Conservation (phyloP, 805 yeast species). For the Candida maris region DNA sequence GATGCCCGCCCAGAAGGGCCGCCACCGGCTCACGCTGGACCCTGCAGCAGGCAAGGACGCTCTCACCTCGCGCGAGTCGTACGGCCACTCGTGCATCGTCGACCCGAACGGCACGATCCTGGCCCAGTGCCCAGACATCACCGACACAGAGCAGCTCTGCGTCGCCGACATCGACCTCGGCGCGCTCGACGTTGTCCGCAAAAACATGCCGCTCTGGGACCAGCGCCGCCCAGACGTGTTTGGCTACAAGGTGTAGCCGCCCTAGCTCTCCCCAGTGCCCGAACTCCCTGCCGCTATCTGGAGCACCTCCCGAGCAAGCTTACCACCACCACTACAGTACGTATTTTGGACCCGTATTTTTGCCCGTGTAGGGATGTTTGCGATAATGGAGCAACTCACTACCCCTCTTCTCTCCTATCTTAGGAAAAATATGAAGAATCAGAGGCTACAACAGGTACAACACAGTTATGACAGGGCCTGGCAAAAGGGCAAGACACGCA, state of each 20-base stretch:
- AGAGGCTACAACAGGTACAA: too few relatives aligned
- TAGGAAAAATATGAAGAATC: too few relatives aligned
- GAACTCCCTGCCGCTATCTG: too few relatives aligned
- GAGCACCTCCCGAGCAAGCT: too few relatives aligned
- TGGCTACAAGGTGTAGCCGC: slow-evolving; percentile 34
- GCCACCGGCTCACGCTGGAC: slow-evolving; percentile 47
- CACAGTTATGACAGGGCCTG: neutral
- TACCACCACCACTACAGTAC: too few relatives aligned
- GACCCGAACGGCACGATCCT: slow-evolving; percentile 88
- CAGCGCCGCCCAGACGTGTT: slow-evolving; percentile 68
- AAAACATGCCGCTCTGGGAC: slow-evolving; percentile 70
- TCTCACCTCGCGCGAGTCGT: slow-evolving; percentile 57
- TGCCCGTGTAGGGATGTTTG: too few relatives aligned
- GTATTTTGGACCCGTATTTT: too few relatives aligned
- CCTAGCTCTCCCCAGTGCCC: too few relatives aligned
- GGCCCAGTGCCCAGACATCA: slow-evolving; percentile 50
- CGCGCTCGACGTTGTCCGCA: slow-evolving; percentile 47
- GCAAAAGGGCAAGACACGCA: too few relatives aligned
- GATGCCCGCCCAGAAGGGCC: slow-evolving; percentile 86
- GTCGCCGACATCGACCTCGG: slow-evolving; percentile 65
- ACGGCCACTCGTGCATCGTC: slow-evolving; percentile 83
- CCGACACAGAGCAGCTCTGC: slow-evolving; percentile 39
- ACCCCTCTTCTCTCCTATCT: too few relatives aligned
- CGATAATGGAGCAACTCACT: too few relatives aligned
- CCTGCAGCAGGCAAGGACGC: slow-evolving; percentile 31